Percentiles rank a stretch among this genome's conserved stretches.
These are phyloP conservation scores for Spatholobus suberectus DNA, from an alignment of 306 rosid species.

Conservation along the genomic window DNA sequence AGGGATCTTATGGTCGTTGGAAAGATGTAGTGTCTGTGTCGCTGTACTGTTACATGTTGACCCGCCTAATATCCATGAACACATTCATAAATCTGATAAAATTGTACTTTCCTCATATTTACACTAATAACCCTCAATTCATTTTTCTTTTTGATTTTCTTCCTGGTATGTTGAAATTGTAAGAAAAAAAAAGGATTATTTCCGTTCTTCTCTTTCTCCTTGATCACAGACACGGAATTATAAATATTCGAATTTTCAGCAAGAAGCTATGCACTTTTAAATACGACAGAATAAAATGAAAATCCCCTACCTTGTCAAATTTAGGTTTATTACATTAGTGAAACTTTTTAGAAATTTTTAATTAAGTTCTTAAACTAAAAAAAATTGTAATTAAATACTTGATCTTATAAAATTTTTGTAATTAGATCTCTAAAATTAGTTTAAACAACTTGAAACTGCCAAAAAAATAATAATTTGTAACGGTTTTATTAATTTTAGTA, in stretches of 20 bases:
- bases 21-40: conserved; percentile 7
- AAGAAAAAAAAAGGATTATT: not conserved
- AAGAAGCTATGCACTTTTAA: not conserved
- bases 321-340: too few relatives aligned
- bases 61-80: not conserved
- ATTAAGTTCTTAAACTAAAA: too few relatives aligned
- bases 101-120: not conserved
- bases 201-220: not conserved
- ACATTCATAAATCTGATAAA: not conserved
- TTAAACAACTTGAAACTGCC: too few relatives aligned
- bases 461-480: too few relatives aligned
- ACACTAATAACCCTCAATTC: not conserved
- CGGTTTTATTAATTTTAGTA: too few relatives aligned
- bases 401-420: too few relatives aligned
- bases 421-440: too few relatives aligned
- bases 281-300: too few relatives aligned
- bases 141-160: not conserved
- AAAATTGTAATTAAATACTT: too few relatives aligned
- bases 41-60: conserved; percentile 22
- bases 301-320: not conserved
- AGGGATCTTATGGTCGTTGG: conserved; percentile 33
- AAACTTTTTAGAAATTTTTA: too few relatives aligned
- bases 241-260: not conserved
- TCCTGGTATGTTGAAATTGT: not conserved
- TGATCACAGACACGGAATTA: not conserved